phyloP scores from a whole-genome alignment of 169 alveolate genomes.

The Plasmodium relictum region DNA sequence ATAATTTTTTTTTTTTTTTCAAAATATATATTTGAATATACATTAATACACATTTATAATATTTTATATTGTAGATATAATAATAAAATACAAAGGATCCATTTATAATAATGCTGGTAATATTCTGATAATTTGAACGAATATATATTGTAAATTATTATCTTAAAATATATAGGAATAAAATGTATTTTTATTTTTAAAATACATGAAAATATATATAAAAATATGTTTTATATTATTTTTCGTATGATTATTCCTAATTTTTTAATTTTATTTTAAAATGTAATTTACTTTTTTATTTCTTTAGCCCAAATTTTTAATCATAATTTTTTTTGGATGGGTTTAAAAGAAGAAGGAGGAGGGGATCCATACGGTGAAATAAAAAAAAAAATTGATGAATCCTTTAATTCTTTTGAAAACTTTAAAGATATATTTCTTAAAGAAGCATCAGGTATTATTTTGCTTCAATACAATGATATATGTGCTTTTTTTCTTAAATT shows the following conservation, averaged over 20 bases:
- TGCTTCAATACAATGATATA: background rate
- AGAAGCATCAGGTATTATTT: conserved; percentile 37
- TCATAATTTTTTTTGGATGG: conserved; percentile 83
- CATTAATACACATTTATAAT: background rate
- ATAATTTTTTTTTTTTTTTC: background rate
- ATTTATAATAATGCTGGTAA: conserved; percentile 74
- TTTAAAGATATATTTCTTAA: conserved; percentile 88
- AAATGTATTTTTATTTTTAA: background rate
- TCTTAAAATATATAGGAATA: background rate
- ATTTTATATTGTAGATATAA: conserved; percentile 12
- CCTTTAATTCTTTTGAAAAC: conserved; percentile 89
- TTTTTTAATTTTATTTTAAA: conserved; percentile 8
- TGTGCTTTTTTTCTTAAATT: no score
- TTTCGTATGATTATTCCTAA: background rate
- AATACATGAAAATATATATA: no score
- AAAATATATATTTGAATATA: no score
- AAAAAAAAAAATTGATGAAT: conserved; percentile 85
- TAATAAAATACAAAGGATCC: conserved; percentile 31
- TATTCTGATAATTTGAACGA: background rate
- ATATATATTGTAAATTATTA: background rate
- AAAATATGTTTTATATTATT: no score
- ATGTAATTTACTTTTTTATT: background rate
- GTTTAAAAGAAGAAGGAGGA: conserved; percentile 92
- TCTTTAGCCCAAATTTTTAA: conserved; percentile 80
- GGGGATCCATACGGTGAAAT: conserved; percentile 91